These are phyloP conservation scores for Alliaria petiolata DNA, from an alignment of 345 rosid genomes.

Conservation along the genomic window DNA sequence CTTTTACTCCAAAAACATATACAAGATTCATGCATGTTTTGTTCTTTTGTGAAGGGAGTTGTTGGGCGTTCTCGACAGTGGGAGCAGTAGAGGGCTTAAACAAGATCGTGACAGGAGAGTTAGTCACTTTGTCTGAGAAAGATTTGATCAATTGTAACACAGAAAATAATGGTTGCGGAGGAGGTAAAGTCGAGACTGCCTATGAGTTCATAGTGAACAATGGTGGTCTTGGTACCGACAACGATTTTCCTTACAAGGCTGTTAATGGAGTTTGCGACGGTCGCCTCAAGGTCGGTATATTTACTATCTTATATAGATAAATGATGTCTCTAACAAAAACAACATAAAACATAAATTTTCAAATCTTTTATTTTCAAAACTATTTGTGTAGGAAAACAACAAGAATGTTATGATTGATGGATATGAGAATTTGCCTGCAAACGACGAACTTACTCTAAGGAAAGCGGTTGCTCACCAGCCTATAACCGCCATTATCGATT, in stretches of 20 bases:
- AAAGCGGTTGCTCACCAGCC: constrained; percentile 74
- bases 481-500: constrained; percentile 70
- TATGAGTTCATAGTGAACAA: constrained; percentile 41
- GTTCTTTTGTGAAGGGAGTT: constrained; percentile 49
- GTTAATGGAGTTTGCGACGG: constrained; percentile 8
- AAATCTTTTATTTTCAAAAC: background rate
- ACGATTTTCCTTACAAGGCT: constrained; percentile 52
- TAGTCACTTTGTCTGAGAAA: constrained; percentile 67
- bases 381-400: constrained; percentile 40
- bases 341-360: background rate
- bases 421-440: constrained; percentile 52
- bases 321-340: background rate
- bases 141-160: constrained; percentile 69
- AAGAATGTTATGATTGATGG: constrained; percentile 61
- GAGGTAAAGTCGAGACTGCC: constrained; percentile 64
- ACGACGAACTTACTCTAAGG: constrained; percentile 53
- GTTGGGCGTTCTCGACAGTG: constrained; percentile 91
- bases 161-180: constrained; percentile 44
- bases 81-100: constrained; percentile 76
- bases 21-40: background rate
- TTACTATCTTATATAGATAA: background rate
- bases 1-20: background rate
- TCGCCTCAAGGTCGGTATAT: constrained; percentile 33
- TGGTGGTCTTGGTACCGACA: constrained; percentile 54
- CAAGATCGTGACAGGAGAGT: constrained; percentile 54